phyloP scores from a whole-genome alignment of 805 yeast species.

The Yarrowia divulgata region DNA sequence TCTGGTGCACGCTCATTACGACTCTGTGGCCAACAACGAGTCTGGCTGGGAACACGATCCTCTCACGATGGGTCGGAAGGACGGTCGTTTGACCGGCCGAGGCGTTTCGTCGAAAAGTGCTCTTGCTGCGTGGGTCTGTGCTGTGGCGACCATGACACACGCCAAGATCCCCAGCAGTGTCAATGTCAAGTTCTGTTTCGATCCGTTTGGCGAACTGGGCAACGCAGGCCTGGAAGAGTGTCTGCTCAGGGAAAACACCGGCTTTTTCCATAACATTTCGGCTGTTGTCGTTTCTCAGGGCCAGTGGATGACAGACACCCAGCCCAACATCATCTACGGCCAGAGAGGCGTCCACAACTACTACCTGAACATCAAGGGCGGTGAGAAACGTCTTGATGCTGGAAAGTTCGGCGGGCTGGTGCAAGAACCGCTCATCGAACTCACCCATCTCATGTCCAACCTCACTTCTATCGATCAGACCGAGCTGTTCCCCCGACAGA shows the following conservation, averaged over 20 bases:
- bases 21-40: background rate
- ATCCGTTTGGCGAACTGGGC: slow-evolving; percentile 9
- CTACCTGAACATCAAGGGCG: background rate
- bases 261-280: background rate
- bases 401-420: background rate
- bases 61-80: background rate
- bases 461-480: background rate
- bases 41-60: background rate
- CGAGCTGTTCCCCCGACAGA: background rate
- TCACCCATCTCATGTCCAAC: background rate
- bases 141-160: background rate
- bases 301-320: background rate
- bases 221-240: background rate
- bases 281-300: background rate
- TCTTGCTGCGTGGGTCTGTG: background rate
- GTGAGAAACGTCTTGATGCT: background rate
- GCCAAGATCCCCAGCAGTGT: background rate
- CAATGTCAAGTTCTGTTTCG: background rate
- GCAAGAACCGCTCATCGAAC: background rate
- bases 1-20: background rate
- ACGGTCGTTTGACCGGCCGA: background rate
- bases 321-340: background rate
- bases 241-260: background rate
- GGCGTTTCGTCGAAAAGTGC: background rate
- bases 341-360: slow-evolving; percentile 10